Evolutionary conservation across 2,329 filamentous ascomycete genomes (phyloP).

Genomic region (Sphaceloma murrayae): DNA sequence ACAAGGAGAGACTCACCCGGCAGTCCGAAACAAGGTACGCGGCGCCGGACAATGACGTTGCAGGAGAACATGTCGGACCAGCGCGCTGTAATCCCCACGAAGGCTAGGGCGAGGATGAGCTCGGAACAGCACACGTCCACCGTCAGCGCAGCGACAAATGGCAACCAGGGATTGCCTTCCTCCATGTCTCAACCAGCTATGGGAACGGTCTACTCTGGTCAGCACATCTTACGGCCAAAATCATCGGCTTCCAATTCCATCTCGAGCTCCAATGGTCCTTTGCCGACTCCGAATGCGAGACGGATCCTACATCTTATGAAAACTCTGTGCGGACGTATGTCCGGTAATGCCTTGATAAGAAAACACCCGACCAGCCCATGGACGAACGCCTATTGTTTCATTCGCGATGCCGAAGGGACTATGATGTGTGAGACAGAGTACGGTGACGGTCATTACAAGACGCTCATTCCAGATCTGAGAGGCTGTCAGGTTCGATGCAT

Average conservation of each 20-base stretch:
- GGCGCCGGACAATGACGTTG: conserved; percentile 43
- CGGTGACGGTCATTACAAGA: conserved; percentile 53
- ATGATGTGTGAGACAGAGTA: conserved; percentile 66
- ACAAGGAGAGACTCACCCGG: conserved; percentile 17
- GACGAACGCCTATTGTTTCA: conserved; percentile 63
- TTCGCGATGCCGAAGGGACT: conserved; percentile 65
- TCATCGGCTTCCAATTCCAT: conserved; percentile 27
- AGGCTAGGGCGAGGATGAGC: conserved; percentile 56
- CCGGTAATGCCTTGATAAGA: conserved; percentile 65
- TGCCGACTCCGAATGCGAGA: conserved; percentile 51
- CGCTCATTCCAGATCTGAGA: conserved; percentile 62
- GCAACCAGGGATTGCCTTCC: conserved; percentile 28
- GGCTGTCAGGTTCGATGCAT: conserved; percentile 57
- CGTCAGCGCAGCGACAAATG: conserved; percentile 24
- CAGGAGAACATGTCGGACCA: conserved; percentile 37
- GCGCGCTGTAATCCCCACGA: conserved; percentile 33
- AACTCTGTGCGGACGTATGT: conserved; percentile 67
- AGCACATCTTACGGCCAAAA: conserved; percentile 20
- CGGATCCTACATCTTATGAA: conserved; percentile 69
- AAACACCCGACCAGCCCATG: conserved; percentile 52
- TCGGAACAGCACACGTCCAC: conserved; percentile 10
- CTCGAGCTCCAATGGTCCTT: conserved; percentile 21
- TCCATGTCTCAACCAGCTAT: conserved; percentile 16
- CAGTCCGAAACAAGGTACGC: conserved; percentile 39
- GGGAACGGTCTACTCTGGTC: conserved; percentile 19